Percentiles rank a stretch among this genome's conserved stretches.
These are phyloP conservation scores for Coemansia sp. DNA, from an alignment of 192 early-diverging fungal species.

Conservation along the genomic window DNA sequence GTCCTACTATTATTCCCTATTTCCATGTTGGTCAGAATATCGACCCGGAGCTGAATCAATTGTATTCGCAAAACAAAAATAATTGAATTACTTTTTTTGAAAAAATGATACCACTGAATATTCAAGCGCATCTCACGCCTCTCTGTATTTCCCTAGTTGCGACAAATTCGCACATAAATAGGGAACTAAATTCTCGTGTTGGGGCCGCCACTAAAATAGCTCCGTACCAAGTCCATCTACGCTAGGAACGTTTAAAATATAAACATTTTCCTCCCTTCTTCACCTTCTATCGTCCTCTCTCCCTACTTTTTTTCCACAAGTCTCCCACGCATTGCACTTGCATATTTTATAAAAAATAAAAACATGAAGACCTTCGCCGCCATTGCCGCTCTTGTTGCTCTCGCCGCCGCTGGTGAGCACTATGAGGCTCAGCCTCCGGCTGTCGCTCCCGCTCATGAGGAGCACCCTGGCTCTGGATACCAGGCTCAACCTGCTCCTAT, in stretches of 20 bases:
- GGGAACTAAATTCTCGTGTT: too few species aligned
- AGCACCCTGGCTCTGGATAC: constrained; percentile 19
- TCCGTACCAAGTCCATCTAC: background rate
- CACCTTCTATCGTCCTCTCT: background rate
- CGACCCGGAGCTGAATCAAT: background rate
- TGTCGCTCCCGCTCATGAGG: constrained; percentile 9
- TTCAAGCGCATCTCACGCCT: background rate
- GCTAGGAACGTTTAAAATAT: background rate
- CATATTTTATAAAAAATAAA: background rate
- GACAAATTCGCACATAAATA: background rate
- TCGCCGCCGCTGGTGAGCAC: constrained; percentile 41
- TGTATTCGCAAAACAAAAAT: too few species aligned
- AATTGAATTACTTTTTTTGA: too few species aligned
- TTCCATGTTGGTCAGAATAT: background rate
- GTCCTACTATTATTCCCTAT: background rate
- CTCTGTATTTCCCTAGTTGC: background rate
- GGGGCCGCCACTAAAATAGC: background rate
- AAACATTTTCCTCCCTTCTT: background rate
- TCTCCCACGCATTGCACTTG: background rate
- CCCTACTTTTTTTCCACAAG: background rate
- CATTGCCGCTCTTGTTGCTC: constrained; percentile 34
- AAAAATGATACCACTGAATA: too few species aligned
- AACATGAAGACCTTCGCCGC: constrained; percentile 40
- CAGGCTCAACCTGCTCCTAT: constrained; percentile 12
- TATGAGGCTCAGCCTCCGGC: constrained; percentile 26